Percentiles rank a stretch among this genome's conserved stretches.
These are phyloP conservation scores for Phytophthora chlamydospora DNA, from an alignment of 352 stramenopile genomes.

Conservation along the genomic window DNA sequence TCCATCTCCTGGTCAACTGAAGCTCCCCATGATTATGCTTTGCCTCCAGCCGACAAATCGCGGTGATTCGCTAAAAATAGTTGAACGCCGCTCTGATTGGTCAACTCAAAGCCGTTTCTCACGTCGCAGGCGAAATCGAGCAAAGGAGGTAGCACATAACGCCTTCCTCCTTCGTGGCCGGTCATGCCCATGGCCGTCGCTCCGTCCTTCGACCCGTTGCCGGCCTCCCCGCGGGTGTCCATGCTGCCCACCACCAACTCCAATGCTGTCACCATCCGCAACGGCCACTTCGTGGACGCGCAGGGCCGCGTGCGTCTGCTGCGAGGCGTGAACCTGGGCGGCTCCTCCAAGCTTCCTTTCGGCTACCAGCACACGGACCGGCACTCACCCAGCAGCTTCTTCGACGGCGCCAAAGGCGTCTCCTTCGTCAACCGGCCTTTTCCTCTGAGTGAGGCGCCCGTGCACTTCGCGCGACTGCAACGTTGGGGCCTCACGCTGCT, in stretches of 20 bases:
- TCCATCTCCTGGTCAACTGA: conserved; percentile 1
- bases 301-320: conserved; percentile 77
- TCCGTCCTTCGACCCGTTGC: conserved; percentile 16
- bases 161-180: neutral
- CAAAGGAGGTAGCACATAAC: conserved; percentile 7
- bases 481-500: conserved; percentile 88
- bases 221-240: neutral
- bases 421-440: conserved; percentile 86
- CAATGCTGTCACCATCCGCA: conserved; percentile 42
- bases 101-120: conserved; percentile 8
- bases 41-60: neutral
- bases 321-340: conserved; percentile 89
- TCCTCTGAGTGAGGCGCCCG: conserved; percentile 75
- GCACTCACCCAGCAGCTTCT: conserved; percentile 42
- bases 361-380: conserved; percentile 61
- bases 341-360: conserved; percentile 86
- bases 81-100: conserved; percentile 5
- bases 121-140: conserved; percentile 22
- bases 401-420: conserved; percentile 53
- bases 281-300: conserved; percentile 85
- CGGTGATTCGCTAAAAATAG: conserved; percentile 19
- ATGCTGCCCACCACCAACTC: conserved; percentile 28
- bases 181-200: conserved; percentile 15
- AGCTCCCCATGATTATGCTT: conserved; percentile 15
- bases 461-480: conserved; percentile 79